Base-by-base conservation (phyloP, 2,329 filamentous ascomycete species). In the Botrytis paeoniae region DNA sequence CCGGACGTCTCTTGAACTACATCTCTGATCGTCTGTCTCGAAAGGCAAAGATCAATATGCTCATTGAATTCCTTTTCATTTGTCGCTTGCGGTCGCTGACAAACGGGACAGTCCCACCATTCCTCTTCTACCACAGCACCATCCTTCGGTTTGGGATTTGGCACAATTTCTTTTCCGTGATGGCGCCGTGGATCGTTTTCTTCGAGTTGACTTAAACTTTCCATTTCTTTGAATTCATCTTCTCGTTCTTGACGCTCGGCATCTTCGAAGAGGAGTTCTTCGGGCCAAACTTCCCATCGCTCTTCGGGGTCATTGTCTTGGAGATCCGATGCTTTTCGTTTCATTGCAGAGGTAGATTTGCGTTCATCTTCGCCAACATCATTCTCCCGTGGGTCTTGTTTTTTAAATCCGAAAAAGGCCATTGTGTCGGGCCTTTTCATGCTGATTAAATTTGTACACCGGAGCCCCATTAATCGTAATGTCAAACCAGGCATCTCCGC, bases 41-140 rank as follows among this genome's bases (percentile, higher is more conserved):
- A 98, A 1, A 99, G 86, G 81, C 96, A 99, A 14, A 92, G 88
- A 81, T 99, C 96, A 69, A 99, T 94, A 79, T 99, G 96, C 73
- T 92, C 89, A 77, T 99, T 99, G 83, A 98, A 97, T 0, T 83
- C 84, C 63, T 86, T 86, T 80, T 98, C 94, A 68, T 95, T 87
- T 0, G 94, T 88, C 0, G 85, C 79, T 79, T 98, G 95, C 0
- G 93, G 91, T 25, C 91, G 85, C n/a, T 85, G 83, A 81, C 96
- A 99, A 62, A 98, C 93, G 0, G 96, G 96, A 81, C 96, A 99
- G 54, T 91, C 87, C 95, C 95, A 98, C 81, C 85, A 86, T 64
- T 89, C 85, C 70, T 83, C 81, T 16, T 80, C 79, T 7, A 77
- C 64, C 20, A 78, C 66, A 0, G 76, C 70, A 32, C 78, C 75